Conservation (phyloP, 2,329 filamentous ascomycete genomes). For the Aspergillus udagawae region DNA sequence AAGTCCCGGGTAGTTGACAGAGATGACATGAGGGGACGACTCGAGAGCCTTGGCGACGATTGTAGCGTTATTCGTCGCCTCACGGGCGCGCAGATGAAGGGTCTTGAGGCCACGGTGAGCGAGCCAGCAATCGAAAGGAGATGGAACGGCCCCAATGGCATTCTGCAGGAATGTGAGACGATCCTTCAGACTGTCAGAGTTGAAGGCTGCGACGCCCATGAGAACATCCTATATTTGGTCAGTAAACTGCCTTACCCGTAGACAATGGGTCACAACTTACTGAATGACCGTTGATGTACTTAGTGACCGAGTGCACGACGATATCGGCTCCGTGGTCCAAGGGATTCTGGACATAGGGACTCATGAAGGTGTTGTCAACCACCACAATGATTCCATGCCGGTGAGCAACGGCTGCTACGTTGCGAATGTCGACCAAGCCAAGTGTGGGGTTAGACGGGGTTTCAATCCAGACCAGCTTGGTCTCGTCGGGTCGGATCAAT, state of each 20-base stretch:
- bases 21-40: conserved; percentile 72
- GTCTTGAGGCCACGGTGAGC: conserved; percentile 97
- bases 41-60: conserved; percentile 73
- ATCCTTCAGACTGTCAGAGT: conserved; percentile 72
- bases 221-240: conserved; percentile 66
- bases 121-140: conserved; percentile 95
- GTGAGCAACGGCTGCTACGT: conserved; percentile 78
- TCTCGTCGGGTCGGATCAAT: conserved; percentile 75
- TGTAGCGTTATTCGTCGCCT: conserved; percentile 77
- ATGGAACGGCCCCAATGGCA: conserved; percentile 91
- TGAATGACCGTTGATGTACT: conserved; percentile 97
- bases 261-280: conserved; percentile 25
- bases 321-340: conserved; percentile 94
- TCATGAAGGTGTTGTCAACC: conserved; percentile 99
- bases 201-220: conserved; percentile 96
- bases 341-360: conserved; percentile 94
- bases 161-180: conserved; percentile 91
- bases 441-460: conserved; percentile 92
- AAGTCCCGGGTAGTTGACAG: conserved; percentile 93
- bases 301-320: conserved; percentile 94
- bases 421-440: conserved; percentile 84
- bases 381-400: conserved; percentile 87
- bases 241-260: neutral
- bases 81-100: conserved; percentile 83
- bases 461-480: conserved; percentile 97